phyloP scores from a whole-genome alignment of 1,284 basidiomycete species.

The Coniferiporia weirii region DNA sequence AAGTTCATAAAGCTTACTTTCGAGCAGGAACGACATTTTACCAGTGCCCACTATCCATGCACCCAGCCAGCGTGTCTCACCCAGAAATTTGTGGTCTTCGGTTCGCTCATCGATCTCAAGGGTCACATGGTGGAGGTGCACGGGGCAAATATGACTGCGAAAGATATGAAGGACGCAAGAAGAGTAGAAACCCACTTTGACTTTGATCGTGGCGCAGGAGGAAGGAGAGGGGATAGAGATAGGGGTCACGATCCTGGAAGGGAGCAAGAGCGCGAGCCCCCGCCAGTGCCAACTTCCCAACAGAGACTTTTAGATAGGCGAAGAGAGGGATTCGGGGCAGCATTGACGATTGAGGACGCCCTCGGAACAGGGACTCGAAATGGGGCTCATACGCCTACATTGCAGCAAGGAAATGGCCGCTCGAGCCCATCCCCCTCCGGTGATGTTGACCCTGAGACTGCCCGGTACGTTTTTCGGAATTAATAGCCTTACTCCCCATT shows the following conservation, averaged over 20 bases:
- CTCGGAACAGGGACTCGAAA: conserved; percentile 21
- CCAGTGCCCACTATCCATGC: conserved; percentile 73
- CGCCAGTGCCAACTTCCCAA: conserved; percentile 42
- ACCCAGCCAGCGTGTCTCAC: conserved; percentile 69
- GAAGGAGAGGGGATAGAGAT: conserved; percentile 36
- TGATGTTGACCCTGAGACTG: conserved; percentile 48
- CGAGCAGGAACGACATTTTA: conserved; percentile 65
- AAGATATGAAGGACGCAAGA: conserved; percentile 74
- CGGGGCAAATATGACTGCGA: conserved; percentile 71
- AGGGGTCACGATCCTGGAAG: conserved; percentile 21
- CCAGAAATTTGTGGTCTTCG: conserved; percentile 94
- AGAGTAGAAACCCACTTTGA: conserved; percentile 79
- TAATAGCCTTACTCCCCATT: background rate
- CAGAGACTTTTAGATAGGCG: conserved; percentile 32
- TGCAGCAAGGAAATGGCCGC: conserved; percentile 32
- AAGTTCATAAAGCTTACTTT: background rate
- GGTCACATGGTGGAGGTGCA: conserved; percentile 90
- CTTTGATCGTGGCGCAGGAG: conserved; percentile 49
- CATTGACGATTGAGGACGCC: conserved; percentile 48
- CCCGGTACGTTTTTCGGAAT: conserved; percentile 41
- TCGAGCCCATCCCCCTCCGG: conserved; percentile 42
- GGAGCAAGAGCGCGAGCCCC: conserved; percentile 40
- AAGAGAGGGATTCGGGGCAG: conserved; percentile 61
- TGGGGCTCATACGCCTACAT: conserved; percentile 19
- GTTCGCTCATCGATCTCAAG: conserved; percentile 82